Evolutionary conservation across 225 moss, liverwort and hornwort genomes (phyloP).

Genomic region (Bryoerythrophyllum caledonicum): DNA sequence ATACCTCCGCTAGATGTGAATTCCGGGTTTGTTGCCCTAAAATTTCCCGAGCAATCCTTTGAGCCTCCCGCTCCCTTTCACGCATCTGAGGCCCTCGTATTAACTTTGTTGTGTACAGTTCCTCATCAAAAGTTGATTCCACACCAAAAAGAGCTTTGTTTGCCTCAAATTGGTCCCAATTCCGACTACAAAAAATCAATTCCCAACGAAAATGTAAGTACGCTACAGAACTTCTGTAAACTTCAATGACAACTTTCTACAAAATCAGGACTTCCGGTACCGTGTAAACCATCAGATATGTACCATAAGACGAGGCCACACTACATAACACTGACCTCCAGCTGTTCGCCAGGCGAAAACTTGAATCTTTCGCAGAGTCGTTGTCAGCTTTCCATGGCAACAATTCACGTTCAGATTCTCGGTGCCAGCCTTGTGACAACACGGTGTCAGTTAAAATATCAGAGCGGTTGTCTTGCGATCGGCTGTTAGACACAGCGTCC

Average conservation of each 20-base stretch:
- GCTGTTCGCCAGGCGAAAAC: conserved; percentile 32
- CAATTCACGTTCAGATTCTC: conserved; percentile 76
- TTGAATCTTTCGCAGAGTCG: conserved; percentile 53
- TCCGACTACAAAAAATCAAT: conserved; percentile 30
- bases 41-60: conserved; percentile 88
- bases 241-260: no score
- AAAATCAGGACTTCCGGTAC: no score
- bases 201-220: no score
- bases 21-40: conserved; percentile 79
- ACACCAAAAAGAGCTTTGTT: conserved; percentile 93
- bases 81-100: conserved; percentile 87
- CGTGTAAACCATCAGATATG: no score
- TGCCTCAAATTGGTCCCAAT: conserved; percentile 94
- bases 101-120: conserved; percentile 89
- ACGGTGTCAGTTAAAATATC: conserved; percentile 74
- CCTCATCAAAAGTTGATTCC: conserved; percentile 90
- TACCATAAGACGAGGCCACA: not conserved
- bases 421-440: conserved; percentile 69
- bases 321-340: conserved; percentile 51
- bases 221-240: no score
- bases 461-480: conserved; percentile 63
- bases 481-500: conserved; percentile 57
- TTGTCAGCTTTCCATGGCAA: conserved; percentile 92
- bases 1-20: conserved; percentile 83
- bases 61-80: conserved; percentile 85